Evolutionary conservation across 345 rosid species (phyloP).

Genomic region (Citrus hindsii): DNA sequence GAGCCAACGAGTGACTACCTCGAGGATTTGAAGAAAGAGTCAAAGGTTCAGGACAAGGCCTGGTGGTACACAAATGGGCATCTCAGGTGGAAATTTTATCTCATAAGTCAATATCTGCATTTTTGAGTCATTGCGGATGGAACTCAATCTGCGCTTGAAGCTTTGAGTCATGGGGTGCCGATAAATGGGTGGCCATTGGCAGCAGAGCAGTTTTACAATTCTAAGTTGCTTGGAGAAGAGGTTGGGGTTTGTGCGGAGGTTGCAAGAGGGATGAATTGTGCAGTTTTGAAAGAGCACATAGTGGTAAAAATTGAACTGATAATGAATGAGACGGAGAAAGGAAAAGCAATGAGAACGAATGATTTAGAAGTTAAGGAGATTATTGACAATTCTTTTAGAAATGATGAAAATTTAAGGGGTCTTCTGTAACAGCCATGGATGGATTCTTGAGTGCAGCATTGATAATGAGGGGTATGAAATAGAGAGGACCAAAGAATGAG

Average conservation of each 20-base stretch:
- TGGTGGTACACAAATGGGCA: constrained; percentile 20
- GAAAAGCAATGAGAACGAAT: constrained; percentile 40
- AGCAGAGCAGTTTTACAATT: constrained; percentile 30
- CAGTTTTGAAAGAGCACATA: constrained; percentile 31
- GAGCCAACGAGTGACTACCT: constrained; percentile 24
- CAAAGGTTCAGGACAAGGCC: constrained; percentile 9
- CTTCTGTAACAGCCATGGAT: constrained; percentile 34
- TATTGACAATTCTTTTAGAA: constrained; percentile 29
- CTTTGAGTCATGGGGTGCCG: constrained; percentile 27
- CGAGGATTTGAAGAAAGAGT: constrained; percentile 29
- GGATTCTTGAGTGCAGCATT: constrained; percentile 32
- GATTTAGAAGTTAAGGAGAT: constrained; percentile 34
- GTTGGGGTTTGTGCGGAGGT: constrained; percentile 27
- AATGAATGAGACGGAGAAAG: constrained; percentile 44
- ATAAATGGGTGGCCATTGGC: constrained; percentile 29
- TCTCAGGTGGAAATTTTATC: constrained; percentile 29
- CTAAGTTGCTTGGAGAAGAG: constrained; percentile 22
- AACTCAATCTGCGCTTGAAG: constrained; percentile 27
- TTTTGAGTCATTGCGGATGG: constrained; percentile 41
- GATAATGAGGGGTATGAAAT: background rate
- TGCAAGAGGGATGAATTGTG: constrained; percentile 21
- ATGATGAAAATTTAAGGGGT: constrained; percentile 21
- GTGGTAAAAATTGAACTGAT: constrained; percentile 42
- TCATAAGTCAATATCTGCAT: constrained; percentile 16
- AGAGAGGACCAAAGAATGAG: background rate